These are phyloP conservation scores for Hypoxylon cercidicola DNA, from an alignment of 495 filamentous ascomycete species.

Conservation along the genomic window DNA sequence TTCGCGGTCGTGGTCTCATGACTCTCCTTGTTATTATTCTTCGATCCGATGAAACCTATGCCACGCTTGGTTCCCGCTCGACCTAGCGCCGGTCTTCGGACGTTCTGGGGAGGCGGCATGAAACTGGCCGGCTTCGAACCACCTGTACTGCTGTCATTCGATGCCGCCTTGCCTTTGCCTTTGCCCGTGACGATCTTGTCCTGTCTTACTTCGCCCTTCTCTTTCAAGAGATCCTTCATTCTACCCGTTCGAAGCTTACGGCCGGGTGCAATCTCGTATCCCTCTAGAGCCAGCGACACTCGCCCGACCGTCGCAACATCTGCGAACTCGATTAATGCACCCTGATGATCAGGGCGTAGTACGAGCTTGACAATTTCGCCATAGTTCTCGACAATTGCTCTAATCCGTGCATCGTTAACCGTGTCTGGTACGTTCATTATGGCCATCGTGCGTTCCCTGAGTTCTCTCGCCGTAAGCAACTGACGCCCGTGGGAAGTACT, in stretches of 20 bases:
- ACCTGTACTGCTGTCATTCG: slow-evolving; percentile 50
- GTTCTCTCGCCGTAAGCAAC: slow-evolving; percentile 42
- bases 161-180: slow-evolving; percentile 47
- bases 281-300: slow-evolving; percentile 78
- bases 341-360: slow-evolving; percentile 80
- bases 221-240: slow-evolving; percentile 71
- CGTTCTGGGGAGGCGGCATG: slow-evolving; percentile 62
- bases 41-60: slow-evolving; percentile 54
- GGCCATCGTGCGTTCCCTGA: slow-evolving; percentile 65
- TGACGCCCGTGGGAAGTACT: slow-evolving; percentile 38
- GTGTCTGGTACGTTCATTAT: slow-evolving; percentile 77
- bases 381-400: slow-evolving; percentile 70
- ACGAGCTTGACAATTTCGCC: slow-evolving; percentile 71
- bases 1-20: slow-evolving; percentile 6
- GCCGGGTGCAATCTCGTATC: slow-evolving; percentile 71
- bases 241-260: slow-evolving; percentile 74
- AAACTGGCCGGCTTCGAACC: slow-evolving; percentile 44
- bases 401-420: slow-evolving; percentile 75
- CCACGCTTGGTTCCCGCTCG: slow-evolving; percentile 67
- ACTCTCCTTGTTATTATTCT: slow-evolving; percentile 49
- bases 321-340: slow-evolving; percentile 86
- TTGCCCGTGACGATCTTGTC: slow-evolving; percentile 61
- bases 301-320: slow-evolving; percentile 76
- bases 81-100: slow-evolving; percentile 68
- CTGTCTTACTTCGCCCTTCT: slow-evolving; percentile 64